phyloP scores from a whole-genome alignment of 352 stramenopile species.

The Aphanomyces astaci region DNA sequence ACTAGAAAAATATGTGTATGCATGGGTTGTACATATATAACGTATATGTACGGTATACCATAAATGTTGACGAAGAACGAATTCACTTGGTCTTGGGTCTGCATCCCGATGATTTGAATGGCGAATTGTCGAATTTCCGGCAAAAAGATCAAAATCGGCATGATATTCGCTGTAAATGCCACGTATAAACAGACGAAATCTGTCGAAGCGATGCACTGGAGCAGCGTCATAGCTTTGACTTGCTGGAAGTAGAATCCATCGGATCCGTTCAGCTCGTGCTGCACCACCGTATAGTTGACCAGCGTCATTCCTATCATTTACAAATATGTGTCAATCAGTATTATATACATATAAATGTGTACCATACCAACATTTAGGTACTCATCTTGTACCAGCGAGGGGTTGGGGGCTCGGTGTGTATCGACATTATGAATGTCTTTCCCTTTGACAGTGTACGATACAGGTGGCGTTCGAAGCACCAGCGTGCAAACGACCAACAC shows the following conservation, averaged over 20 bases:
- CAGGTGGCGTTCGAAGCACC: conserved; percentile 6
- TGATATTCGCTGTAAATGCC: conserved; percentile 14
- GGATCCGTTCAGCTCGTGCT: neutral
- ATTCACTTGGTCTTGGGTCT: neutral
- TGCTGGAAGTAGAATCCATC: conserved; percentile 7
- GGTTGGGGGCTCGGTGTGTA: neutral
- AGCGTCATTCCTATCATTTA: conserved; percentile 11
- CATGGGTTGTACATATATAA: too few relatives aligned
- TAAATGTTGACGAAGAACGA: neutral
- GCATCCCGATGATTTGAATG: neutral
- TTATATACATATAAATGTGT: neutral
- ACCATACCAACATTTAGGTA: neutral
- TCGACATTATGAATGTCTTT: conserved; percentile 14
- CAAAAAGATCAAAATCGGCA: neutral
- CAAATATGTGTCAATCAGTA: neutral
- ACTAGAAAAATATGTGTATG: neutral
- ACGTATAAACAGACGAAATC: conserved; percentile 18
- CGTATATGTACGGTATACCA: neutral
- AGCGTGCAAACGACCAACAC: neutral
- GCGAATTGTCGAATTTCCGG: neutral
- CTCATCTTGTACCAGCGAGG: conserved; percentile 9
- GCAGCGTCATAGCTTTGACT: conserved; percentile 13
- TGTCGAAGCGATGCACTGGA: conserved; percentile 16
- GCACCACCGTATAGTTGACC: conserved; percentile 12
- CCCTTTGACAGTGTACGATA: conserved; percentile 1